Percentiles rank a stretch among this genome's conserved stretches.
Conservation (phyloP, 2,329 filamentous ascomycete species). For the Bipolaris cookei region DNA sequence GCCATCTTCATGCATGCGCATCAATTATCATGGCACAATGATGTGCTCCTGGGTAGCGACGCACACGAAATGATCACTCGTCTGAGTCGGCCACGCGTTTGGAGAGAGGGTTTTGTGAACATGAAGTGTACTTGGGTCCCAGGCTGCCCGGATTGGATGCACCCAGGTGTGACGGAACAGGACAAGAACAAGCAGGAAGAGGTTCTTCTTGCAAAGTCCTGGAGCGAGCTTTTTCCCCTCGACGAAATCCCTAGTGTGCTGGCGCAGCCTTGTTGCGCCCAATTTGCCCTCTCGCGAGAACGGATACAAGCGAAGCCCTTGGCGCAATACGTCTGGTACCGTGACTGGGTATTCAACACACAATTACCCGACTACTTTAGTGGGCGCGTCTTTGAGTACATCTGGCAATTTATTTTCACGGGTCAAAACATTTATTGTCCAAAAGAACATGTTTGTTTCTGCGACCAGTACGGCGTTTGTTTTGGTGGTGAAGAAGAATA, state of each 20-base stretch:
- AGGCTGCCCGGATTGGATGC: conserved; percentile 63
- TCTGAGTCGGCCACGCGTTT: conserved; percentile 55
- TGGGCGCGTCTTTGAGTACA: conserved; percentile 67
- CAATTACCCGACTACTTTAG: conserved; percentile 62
- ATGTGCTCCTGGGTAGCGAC: conserved; percentile 56
- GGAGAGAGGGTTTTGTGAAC: conserved; percentile 61
- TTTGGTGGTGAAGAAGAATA: conserved; percentile 61
- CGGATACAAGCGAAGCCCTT: conserved; percentile 62
- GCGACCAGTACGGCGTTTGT: conserved; percentile 68
- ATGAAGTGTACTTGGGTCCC: conserved; percentile 62
- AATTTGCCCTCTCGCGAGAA: conserved; percentile 66
- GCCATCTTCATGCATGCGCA: conserved; percentile 68
- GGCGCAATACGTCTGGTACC: conserved; percentile 62
- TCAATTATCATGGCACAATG: conserved; percentile 65
- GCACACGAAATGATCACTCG: conserved; percentile 54
- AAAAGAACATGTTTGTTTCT: conserved; percentile 64
- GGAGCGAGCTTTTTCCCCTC: conserved; percentile 57
- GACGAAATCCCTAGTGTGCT: conserved; percentile 58
- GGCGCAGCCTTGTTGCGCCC: conserved; percentile 67
- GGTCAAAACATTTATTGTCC: conserved; percentile 58
- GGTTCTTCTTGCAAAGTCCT: conserved; percentile 52
- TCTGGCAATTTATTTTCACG: conserved; percentile 69
- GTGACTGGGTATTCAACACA: conserved; percentile 67
- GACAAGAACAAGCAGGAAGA: conserved; percentile 54
- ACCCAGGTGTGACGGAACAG: conserved; percentile 51